Evolutionary conservation across 257 asterid species (phyloP).

Genomic region (Haberlea rhodopensis): DNA sequence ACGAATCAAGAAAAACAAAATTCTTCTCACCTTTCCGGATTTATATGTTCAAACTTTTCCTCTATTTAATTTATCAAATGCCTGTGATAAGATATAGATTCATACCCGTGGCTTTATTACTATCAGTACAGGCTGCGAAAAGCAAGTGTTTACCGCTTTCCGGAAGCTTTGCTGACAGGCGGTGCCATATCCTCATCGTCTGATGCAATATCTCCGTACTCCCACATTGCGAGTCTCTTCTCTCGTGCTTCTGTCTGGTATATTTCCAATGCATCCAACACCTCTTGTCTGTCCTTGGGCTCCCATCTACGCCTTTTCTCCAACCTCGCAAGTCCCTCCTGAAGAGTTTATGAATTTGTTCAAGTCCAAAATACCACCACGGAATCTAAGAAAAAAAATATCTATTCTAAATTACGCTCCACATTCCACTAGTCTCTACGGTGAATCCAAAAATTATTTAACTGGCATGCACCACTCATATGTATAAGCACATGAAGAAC

Average conservation of each 20-base stretch:
- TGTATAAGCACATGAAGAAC: not conserved
- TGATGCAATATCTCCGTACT: constrained; percentile 87
- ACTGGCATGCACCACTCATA: no score
- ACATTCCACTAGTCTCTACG: no score
- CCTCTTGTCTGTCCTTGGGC: constrained; percentile 54
- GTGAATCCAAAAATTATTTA: no score
- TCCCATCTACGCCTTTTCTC: constrained; percentile 89
- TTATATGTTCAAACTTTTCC: not conserved
- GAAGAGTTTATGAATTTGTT: constrained; percentile 22
- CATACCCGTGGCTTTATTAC: constrained; percentile 5
- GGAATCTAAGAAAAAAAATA: not conserved
- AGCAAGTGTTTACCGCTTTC: constrained; percentile 54
- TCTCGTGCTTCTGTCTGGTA: constrained; percentile 71
- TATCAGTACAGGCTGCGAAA: constrained; percentile 39
- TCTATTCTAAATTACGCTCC: not conserved
- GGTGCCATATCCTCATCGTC: constrained; percentile 82
- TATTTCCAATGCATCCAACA: constrained; percentile 74
- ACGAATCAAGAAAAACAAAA: not conserved
- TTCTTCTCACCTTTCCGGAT: not conserved
- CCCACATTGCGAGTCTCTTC: constrained; percentile 88
- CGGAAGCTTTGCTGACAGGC: constrained; percentile 67
- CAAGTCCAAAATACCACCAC: not conserved
- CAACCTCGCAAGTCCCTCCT: constrained; percentile 94
- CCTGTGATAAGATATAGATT: constrained; percentile 28
- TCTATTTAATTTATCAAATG: constrained; percentile 24